Percentiles rank a stretch among this genome's conserved stretches.
Conservation (phyloP, 345 rosid species). For the Garcia nutans region DNA sequence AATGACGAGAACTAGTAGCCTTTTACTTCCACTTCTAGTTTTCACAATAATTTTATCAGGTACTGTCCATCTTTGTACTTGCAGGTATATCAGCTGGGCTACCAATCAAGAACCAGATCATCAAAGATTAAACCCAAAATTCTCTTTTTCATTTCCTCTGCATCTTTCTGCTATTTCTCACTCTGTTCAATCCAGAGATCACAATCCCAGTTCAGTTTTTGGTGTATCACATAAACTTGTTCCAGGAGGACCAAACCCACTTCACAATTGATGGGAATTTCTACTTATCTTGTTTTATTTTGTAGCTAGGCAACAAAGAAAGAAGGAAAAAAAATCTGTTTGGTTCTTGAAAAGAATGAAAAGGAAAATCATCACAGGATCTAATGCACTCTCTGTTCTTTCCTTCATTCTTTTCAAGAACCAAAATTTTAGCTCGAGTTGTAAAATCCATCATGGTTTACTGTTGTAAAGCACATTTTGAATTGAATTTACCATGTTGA, state of each 20-base stretch:
- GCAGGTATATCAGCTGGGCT: constrained; percentile 24
- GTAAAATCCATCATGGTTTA: neutral
- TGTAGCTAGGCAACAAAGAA: neutral
- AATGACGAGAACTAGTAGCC: constrained; percentile 23
- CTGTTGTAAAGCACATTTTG: neutral
- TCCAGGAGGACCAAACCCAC: constrained; percentile 62
- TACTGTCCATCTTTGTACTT: constrained; percentile 21
- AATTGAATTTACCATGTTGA: neutral
- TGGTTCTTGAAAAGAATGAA: constrained; percentile 27
- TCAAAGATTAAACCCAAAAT: constrained; percentile 1
- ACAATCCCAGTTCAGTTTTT: constrained; percentile 15
- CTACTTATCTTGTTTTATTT: neutral
- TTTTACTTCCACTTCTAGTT: constrained; percentile 23
- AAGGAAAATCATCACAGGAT: neutral
- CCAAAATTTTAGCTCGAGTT: constrained; percentile 11
- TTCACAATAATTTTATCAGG: constrained; percentile 21
- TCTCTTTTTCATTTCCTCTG: constrained; percentile 17
- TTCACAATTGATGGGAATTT: constrained; percentile 43
- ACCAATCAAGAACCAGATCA: constrained; percentile 13
- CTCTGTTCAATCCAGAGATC: constrained; percentile 1
- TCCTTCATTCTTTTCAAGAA: constrained; percentile 25
- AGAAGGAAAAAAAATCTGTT: neutral
- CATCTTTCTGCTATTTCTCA: constrained; percentile 17
- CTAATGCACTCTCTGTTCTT: neutral
- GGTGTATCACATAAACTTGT: constrained; percentile 29